phyloP scores from a whole-genome alignment of 495 filamentous ascomycete species.

The Lepraria neglecta region DNA sequence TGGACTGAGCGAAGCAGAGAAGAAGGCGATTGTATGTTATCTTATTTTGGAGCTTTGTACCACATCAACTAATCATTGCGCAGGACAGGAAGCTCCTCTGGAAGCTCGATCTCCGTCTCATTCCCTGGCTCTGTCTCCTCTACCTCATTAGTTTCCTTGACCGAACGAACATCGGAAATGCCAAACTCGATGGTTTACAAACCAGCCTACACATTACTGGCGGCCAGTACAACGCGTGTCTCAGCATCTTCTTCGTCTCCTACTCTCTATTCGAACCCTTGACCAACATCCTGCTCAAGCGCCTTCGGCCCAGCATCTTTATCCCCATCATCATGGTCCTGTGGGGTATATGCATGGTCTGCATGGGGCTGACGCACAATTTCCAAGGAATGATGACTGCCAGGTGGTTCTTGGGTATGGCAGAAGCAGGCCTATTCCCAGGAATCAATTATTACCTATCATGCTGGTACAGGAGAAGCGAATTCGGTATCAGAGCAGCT shows the following conservation, averaged over 20 bases:
- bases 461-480: slow-evolving; percentile 78
- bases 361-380: slow-evolving; percentile 76
- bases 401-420: slow-evolving; percentile 77
- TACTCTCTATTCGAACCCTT: slow-evolving; percentile 82
- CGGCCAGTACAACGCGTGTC: slow-evolving; percentile 66
- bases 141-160: slow-evolving; percentile 78
- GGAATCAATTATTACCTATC: slow-evolving; percentile 85
- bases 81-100: slow-evolving; percentile 63
- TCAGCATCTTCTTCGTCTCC: slow-evolving; percentile 88
- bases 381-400: slow-evolving; percentile 75
- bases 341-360: slow-evolving; percentile 74
- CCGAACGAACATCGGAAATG: slow-evolving; percentile 79
- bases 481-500: slow-evolving; percentile 71
- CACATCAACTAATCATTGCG: not conserved
- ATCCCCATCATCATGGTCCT: slow-evolving; percentile 54
- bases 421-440: slow-evolving; percentile 80
- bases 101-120: slow-evolving; percentile 63
- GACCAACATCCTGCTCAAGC: slow-evolving; percentile 83
- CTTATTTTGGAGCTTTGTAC: not conserved
- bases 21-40: slow-evolving; percentile 54
- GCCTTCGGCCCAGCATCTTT: slow-evolving; percentile 62
- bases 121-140: slow-evolving; percentile 79
- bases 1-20: slow-evolving; percentile 60
- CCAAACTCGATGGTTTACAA: slow-evolving; percentile 70
- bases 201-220: slow-evolving; percentile 57